Evolutionary conservation across 2,329 filamentous ascomycete genomes (phyloP), one percentile per base, ranked within the genome.

Genomic region (Raffaelea arxii): DNA sequence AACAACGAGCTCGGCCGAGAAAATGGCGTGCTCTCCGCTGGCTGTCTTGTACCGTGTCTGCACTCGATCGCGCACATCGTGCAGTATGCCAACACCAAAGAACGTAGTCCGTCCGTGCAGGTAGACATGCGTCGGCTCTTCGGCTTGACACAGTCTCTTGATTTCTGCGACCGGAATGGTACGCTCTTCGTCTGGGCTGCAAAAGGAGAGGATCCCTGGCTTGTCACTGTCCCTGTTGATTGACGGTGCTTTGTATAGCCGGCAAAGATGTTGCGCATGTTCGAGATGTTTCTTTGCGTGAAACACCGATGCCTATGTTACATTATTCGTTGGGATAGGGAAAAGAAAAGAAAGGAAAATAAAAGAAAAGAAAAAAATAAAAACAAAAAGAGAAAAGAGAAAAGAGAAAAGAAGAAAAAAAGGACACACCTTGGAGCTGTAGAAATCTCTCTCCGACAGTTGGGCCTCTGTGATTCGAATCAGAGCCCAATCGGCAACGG

Each of bases 71-170:
- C 18, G 43, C 6, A 25, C 30, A 16, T 39, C 35, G n/a, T 44
- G 43, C 19, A 44, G 35, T 12, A 44, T 27, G 4, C 35, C 43
- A 1, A 44, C 43, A 18, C 43, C 43, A 23, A 44, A 39, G 2
- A 36, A 24, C 14, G 43, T 39, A 10, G 23, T 39, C n/a, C 43
- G 35, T 6, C 43, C 43, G 5, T 24, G 23, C 2, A 30, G 4
- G 18, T 44, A 38, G 6, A 44, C 43, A 27, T 44, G 39, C 9
- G 30, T 25, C 4, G 35, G 43, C 3, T 38, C 35, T 44, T 44
- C 43, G 12, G n/a, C n/a, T n/a, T n/a, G n/a, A n/a, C n/a, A n/a
- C n/a, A n/a, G n/a, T n/a, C n/a, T n/a, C n/a, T n/a, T n/a, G n/a
- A n/a, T n/a, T n/a, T n/a, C n/a, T n/a, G n/a, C n/a, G n/a, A n/a